Conservation (phyloP, 2,329 filamentous ascomycete genomes). For the Aspergillus melleus region DNA sequence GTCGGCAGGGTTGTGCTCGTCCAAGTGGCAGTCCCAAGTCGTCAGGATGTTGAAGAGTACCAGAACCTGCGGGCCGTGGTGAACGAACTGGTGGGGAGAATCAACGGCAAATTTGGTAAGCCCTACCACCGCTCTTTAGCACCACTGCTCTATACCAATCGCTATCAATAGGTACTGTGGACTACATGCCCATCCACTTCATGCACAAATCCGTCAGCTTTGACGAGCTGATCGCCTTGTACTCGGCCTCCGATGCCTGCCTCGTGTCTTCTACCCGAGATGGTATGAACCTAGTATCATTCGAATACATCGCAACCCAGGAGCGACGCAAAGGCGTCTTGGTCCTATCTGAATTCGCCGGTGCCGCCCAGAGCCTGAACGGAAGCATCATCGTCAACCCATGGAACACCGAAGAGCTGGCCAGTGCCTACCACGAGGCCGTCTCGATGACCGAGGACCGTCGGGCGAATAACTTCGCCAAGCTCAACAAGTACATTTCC, state of each 20-base stretch:
- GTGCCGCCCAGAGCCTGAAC: conserved; percentile 86
- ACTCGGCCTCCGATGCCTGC: conserved; percentile 84
- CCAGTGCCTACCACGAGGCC: conserved; percentile 86
- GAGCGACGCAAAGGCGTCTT: conserved; percentile 83
- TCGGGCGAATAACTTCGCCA: conserved; percentile 78
- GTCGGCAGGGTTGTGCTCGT: conserved; percentile 93
- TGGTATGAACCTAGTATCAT: conserved; percentile 95
- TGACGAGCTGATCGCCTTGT: conserved; percentile 87
- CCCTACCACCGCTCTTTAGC: not conserved
- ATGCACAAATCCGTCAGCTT: conserved; percentile 91
- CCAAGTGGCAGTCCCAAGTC: conserved; percentile 86
- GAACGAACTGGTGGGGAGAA: conserved; percentile 90
- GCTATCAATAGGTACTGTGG: conserved; percentile 66
- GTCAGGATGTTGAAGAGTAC: conserved; percentile 94
- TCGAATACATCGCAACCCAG: conserved; percentile 94
- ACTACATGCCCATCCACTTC: conserved; percentile 98
- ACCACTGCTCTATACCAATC: conserved; percentile 9
- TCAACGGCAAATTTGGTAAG: conserved; percentile 85
- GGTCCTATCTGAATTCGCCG: conserved; percentile 92
- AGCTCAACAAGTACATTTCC: conserved; percentile 87
- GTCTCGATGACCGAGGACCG: conserved; percentile 89
- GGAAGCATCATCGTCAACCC: conserved; percentile 91
- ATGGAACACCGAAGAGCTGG: conserved; percentile 96
- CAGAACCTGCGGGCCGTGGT: conserved; percentile 90
- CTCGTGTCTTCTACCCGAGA: conserved; percentile 87